Evolutionary conservation across 352 stramenopile genomes (phyloP), one percentile per base, ranked within the genome.

Genomic region (Phytophthora multivora): DNA sequence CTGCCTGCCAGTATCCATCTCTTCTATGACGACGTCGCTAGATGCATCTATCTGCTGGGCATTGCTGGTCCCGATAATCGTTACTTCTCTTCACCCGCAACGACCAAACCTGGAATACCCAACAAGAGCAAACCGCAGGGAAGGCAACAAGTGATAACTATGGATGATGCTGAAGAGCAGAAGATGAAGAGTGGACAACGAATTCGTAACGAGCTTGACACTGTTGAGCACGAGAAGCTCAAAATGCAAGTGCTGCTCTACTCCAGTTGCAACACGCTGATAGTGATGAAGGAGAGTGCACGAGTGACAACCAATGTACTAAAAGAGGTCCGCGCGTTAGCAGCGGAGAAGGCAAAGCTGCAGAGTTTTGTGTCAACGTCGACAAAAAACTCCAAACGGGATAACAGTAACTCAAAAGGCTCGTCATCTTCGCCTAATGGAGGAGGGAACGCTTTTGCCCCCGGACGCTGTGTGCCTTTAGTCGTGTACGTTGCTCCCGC

Each of bases 181-280:
- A 51, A 52, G 11, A 13, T 35, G n/a, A 15, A 54, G 21, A 72
- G 42, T 19, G 51, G 60, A 33, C 63, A 63, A 13, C 71, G 26
- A 23, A 40, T 51, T 16, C 63, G 28, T 28, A 35, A 40, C 5
- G 66, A 66, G 19, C 16, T 80, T 16, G 57, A 58, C 0, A 46
- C 28, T 23, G 80, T 79, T 48, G 67, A 87, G 28, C 62, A 54
- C 23, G 78, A 90, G 60, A 77, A 69, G 31, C 69, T 83, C 46
- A 90, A 87, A 57, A 77, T 93, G 71, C 71, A 89, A 64, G 73
- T 87, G 33, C 53, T 93, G 21, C 56, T 93, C 31, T 75, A 86
- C 63, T 61, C 75, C 26, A 83, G 71, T 40, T 89, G 78, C 61
- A 73, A 89, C 51, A 28, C 89, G 42, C 33, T 93, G 30, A 80